Evolutionary conservation across 805 yeast genomes (phyloP), one percentile per base, ranked within the genome.

Genomic region (Sungouiozyma intestinalis): DNA sequence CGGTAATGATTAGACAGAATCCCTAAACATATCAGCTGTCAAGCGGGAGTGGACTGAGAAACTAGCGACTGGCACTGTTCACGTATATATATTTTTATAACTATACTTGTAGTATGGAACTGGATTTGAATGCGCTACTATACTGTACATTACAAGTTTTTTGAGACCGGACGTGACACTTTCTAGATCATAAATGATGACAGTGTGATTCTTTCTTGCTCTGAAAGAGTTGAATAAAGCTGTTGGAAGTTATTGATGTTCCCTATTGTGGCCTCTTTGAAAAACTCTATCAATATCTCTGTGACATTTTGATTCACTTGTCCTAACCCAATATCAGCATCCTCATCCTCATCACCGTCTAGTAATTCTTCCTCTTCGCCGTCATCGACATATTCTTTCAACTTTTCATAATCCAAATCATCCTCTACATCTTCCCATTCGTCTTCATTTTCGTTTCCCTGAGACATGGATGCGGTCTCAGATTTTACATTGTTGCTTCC

Each of bases 341-440:
- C 46, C 1, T 40, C 9, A 17, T 47, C 49, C 14, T 46, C 51
- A 1, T 38, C 13, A 8, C 45, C 50, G 7, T 41, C 39, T 1
- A 42, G 41, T 32, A 46, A 58, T n/a, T 48, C 67, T 24, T 64
- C 65, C 13, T 58, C 67, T 33, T 65, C 71, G 18, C 46, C 71
- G 18, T 48, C 56, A 19, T 51, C 47, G 2, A 51, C 46, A 37
- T 74, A 82, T 4, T 74, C 69, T 51, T 76, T 72, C 41, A 83
- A 57, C 45, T 78, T 79, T 18, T 78, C 83, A 54, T 69, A 81
- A 38, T 76, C 73, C 3, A 83, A 74, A 1, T 79, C 83, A 35
- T 77, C 84, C 14, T 81, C 86, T 46, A 80, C 65, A 51, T 82
- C 92, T 51, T 84, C 92, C 88, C 92, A 82, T 1, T 73, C 86